Conservation (phyloP, 306 rosid species). For the Quillaja saponaria region DNA sequence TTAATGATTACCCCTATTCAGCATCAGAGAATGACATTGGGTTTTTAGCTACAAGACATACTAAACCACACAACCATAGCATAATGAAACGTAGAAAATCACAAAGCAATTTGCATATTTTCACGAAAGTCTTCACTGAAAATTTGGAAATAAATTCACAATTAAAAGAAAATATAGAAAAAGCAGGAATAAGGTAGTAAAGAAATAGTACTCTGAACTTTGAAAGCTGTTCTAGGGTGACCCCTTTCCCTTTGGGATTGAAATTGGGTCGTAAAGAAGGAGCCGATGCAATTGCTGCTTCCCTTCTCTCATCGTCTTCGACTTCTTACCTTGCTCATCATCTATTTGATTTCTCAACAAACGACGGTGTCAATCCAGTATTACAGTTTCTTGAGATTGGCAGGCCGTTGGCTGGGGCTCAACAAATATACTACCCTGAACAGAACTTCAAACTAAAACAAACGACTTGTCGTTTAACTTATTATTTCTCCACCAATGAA, state of each 20-base stretch:
- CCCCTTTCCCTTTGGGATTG: constrained; percentile 45
- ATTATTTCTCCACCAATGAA: too few species aligned
- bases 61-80: not conserved
- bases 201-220: constrained; percentile 55
- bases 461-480: too few species aligned
- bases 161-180: not conserved
- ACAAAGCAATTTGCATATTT: not conserved
- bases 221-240: constrained; percentile 52
- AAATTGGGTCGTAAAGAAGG: constrained; percentile 55
- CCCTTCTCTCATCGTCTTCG: constrained; percentile 56
- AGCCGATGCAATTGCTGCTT: constrained; percentile 62
- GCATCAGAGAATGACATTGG: too few species aligned
- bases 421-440: too few species aligned
- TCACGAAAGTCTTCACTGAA: too few species aligned
- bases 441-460: too few species aligned
- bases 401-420: too few species aligned
- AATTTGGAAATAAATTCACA: not conserved
- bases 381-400: too few species aligned
- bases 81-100: not conserved
- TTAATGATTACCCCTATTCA: too few species aligned
- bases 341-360: too few species aligned
- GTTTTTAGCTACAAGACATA: not conserved
- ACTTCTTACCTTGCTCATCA: constrained; percentile 39
- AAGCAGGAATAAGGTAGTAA: not conserved
- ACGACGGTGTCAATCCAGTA: too few species aligned